A percentile compares a stretch with the other conserved stretches of the same genome.
phyloP scores from a whole-genome alignment of 2,329 filamentous ascomycete species.

The Nigrospora sphaerica region DNA sequence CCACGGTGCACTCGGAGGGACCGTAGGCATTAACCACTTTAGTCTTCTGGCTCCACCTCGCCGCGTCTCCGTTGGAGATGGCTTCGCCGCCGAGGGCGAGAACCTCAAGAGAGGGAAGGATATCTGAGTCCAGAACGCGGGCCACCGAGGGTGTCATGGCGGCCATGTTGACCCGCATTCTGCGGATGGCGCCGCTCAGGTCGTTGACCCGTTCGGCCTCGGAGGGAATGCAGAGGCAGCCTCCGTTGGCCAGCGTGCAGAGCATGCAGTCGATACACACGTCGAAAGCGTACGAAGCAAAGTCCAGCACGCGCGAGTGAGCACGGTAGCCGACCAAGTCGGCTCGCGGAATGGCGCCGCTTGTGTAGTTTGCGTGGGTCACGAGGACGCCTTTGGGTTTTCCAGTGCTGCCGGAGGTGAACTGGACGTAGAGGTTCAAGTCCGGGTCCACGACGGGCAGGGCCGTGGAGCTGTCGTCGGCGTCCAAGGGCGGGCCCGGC shows the following conservation, averaged over 20 bases:
- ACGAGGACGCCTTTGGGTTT: conserved; percentile 6
- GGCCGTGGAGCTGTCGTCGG: conserved; percentile 9
- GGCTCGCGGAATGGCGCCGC: conserved; percentile 30
- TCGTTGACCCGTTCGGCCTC: conserved; percentile 1
- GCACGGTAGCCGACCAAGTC: conserved; percentile 38
- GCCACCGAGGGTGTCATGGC: conserved; percentile 45
- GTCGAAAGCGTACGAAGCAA: conserved; percentile 6
- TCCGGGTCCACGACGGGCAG: conserved; percentile 33
- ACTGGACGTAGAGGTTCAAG: conserved; percentile 33
- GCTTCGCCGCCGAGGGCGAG: conserved; percentile 24
- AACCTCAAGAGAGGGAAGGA: conserved; percentile 38
- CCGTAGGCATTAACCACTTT: conserved; percentile 1
- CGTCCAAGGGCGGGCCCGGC: conserved; percentile 17
- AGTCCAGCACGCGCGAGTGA: conserved; percentile 25
- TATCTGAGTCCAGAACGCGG: conserved; percentile 35
- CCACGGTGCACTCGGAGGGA: not conserved
- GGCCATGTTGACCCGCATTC: conserved; percentile 38
- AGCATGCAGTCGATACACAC: conserved; percentile 4
- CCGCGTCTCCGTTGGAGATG: not conserved
- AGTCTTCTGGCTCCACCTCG: conserved; percentile 13
- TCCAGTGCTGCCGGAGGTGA: conserved; percentile 7
- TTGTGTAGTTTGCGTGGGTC: conserved; percentile 4
- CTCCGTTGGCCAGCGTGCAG: conserved; percentile 1
- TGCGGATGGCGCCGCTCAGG: conserved; percentile 11
- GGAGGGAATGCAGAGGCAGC: conserved; percentile 6